Evolutionary conservation across 2,329 filamentous ascomycete genomes (phyloP).

Genomic region (Ophidiomyces ophidiicola): DNA sequence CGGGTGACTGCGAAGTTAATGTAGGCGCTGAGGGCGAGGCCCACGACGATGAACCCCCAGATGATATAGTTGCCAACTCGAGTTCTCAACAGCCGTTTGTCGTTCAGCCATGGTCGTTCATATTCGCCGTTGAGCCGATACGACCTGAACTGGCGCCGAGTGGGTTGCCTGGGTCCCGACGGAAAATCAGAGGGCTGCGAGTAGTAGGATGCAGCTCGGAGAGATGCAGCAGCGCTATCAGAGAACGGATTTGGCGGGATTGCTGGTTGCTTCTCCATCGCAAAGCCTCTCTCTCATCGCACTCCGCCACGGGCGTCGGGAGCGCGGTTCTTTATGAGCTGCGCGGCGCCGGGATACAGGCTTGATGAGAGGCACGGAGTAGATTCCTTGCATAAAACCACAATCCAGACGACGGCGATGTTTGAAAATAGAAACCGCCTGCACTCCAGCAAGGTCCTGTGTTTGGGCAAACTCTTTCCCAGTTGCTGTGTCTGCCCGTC

Average conservation of each 20-base stretch:
- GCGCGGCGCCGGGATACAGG: background rate
- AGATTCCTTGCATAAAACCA: too few species aligned
- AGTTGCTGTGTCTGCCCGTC: too few species aligned
- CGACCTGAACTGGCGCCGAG: conserved; percentile 13
- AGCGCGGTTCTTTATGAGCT: conserved; percentile 5
- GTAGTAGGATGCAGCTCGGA: conserved; percentile 22
- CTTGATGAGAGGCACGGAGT: too few species aligned
- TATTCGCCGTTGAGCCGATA: conserved; percentile 14
- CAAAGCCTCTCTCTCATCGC: background rate
- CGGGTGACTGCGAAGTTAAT: conserved; percentile 24
- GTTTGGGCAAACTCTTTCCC: too few species aligned
- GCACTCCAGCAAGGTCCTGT: too few species aligned
- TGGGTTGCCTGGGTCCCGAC: conserved; percentile 8
- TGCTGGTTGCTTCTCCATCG: conserved; percentile 15
- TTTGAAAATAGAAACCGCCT: too few species aligned
- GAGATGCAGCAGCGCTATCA: conserved; percentile 28
- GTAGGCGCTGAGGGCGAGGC: conserved; percentile 25
- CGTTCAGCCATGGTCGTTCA: conserved; percentile 13
- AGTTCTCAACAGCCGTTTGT: conserved; percentile 11
- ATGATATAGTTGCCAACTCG: conserved; percentile 15
- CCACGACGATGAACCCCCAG: conserved; percentile 16
- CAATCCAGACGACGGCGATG: too few species aligned
- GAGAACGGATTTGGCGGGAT: conserved; percentile 12
- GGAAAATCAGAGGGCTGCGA: conserved; percentile 15
- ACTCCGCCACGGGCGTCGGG: background rate